phyloP scores from a whole-genome alignment of 495 filamentous ascomycete species.

The Corynascus novoguineensis region DNA sequence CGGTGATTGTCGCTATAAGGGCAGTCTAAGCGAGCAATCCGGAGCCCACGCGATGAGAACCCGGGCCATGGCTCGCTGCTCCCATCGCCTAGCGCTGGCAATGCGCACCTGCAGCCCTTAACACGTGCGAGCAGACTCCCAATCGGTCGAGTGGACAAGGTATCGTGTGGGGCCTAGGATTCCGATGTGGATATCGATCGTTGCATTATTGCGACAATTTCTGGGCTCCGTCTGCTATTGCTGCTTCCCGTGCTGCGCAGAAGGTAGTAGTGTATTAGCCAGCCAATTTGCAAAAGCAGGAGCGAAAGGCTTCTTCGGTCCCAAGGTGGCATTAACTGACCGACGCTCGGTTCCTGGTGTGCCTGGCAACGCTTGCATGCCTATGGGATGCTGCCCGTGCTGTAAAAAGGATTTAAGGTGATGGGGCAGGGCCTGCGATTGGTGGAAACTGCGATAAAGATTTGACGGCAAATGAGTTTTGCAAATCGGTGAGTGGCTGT shows the following conservation, averaged over 20 bases:
- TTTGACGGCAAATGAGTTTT: not conserved
- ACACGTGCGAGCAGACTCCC: not conserved
- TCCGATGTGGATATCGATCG: not conserved
- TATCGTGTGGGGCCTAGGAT: not conserved
- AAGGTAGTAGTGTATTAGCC: too few species aligned
- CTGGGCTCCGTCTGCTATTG: not conserved
- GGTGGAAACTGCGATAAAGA: not conserved
- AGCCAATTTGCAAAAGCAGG: conserved; percentile 9
- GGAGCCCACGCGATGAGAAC: too few species aligned
- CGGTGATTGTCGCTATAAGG: not conserved
- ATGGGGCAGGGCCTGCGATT: conserved; percentile 23
- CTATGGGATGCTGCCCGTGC: not conserved
- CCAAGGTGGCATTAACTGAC: conserved; percentile 2
- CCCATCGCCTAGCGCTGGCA: not conserved
- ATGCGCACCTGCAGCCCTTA: conserved; percentile 5
- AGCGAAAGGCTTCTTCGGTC: not conserved
- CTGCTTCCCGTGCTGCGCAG: not conserved
- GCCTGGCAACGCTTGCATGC: not conserved
- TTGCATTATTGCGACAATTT: not conserved
- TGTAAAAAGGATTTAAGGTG: conserved; percentile 30
- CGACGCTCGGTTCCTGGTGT: not conserved
- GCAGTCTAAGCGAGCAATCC: conserved; percentile 5
- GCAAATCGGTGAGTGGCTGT: too few species aligned
- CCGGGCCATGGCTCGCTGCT: not conserved
- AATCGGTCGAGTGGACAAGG: not conserved